Evolutionary conservation across 2,329 filamentous ascomycete species (phyloP).

Genomic region (Didymella pomorum): DNA sequence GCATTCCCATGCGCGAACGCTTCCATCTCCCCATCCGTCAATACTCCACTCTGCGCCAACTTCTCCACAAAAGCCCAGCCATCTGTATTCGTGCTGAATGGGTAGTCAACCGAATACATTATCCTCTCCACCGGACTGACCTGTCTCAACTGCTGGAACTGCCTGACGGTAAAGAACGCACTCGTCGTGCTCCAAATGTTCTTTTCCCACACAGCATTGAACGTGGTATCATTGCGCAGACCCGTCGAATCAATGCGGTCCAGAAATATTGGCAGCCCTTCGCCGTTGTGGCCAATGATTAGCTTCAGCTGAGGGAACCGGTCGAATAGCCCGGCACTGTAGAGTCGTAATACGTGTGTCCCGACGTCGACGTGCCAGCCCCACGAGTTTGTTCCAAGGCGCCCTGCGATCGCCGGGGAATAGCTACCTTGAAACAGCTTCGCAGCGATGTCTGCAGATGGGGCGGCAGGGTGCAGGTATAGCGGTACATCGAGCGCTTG

Average conservation of each 20-base stretch:
- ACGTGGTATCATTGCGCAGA: constrained; percentile 54
- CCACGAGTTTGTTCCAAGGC: constrained; percentile 52
- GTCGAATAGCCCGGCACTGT: constrained; percentile 61
- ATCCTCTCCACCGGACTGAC: constrained; percentile 61
- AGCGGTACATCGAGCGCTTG: constrained; percentile 45
- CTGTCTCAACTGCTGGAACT: constrained; percentile 59
- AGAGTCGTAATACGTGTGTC: constrained; percentile 63
- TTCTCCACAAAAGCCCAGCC: constrained; percentile 59
- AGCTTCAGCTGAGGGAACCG: constrained; percentile 57
- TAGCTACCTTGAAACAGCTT: constrained; percentile 6
- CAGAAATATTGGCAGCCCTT: constrained; percentile 59
- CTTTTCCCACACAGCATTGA: constrained; percentile 61
- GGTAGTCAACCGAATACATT: constrained; percentile 63
- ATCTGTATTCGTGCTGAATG: constrained; percentile 53
- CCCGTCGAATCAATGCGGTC: constrained; percentile 49
- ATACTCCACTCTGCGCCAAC: constrained; percentile 55
- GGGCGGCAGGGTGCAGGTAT: constrained; percentile 45
- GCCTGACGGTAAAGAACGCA: constrained; percentile 64
- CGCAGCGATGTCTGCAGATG: constrained; percentile 53
- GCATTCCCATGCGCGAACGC: constrained; percentile 61
- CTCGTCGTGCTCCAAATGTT: constrained; percentile 67
- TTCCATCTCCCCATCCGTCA: constrained; percentile 59
- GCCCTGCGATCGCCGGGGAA: constrained; percentile 16
- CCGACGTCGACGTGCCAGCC: constrained; percentile 67
- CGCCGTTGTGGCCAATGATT: constrained; percentile 58